A percentile compares a stretch with the other conserved stretches of the same genome.
Evolutionary conservation across 2,329 filamentous ascomycete genomes (phyloP).

Genomic region (Apiospora saccharicola): DNA sequence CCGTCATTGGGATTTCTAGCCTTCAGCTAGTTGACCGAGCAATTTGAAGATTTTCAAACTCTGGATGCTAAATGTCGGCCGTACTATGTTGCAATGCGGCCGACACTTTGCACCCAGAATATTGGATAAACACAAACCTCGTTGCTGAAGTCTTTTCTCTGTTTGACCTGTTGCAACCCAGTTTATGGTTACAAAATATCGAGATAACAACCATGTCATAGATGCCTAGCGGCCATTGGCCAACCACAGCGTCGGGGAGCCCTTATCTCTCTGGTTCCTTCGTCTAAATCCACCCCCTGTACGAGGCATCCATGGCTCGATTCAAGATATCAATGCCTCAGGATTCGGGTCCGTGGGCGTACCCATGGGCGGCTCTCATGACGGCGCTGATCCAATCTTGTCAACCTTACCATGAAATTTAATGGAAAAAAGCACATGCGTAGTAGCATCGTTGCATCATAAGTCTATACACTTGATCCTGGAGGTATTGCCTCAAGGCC

Average conservation of each 20-base stretch:
- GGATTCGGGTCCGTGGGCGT: background rate
- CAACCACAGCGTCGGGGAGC: conserved; percentile 1
- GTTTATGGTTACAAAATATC: background rate
- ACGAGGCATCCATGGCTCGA: conserved; percentile 10
- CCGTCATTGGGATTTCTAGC: background rate
- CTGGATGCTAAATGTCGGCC: background rate
- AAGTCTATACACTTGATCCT: background rate
- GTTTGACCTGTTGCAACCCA: background rate
- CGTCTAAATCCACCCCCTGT: background rate
- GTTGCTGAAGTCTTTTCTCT: background rate
- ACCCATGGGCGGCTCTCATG: background rate
- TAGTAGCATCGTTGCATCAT: background rate
- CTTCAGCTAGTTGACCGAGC: background rate
- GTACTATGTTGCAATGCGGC: background rate
- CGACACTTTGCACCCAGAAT: background rate
- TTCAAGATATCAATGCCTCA: background rate
- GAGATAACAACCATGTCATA: background rate
- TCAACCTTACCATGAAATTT: background rate
- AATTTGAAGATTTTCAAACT: background rate
- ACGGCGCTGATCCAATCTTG: background rate
- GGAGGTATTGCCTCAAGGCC: background rate
- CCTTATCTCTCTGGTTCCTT: conserved; percentile 14
- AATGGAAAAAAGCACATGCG: background rate
- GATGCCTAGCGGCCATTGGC: background rate
- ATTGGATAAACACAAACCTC: background rate